Percentiles rank a stretch among this genome's conserved stretches.
phyloP scores from a whole-genome alignment of 805 yeast genomes.

The Ogataea zsoltii region DNA sequence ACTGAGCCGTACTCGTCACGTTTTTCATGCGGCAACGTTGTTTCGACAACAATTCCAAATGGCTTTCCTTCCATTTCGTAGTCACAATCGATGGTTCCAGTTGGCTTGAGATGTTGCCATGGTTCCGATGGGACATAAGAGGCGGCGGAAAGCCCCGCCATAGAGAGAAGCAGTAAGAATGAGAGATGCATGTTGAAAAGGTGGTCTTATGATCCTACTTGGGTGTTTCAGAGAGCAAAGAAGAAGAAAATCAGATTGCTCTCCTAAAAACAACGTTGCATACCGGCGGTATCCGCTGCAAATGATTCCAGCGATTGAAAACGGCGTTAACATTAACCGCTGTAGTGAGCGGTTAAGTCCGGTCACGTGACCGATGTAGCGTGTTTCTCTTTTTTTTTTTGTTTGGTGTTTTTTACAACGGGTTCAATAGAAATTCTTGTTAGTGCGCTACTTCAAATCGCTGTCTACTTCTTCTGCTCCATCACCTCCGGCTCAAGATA shows the following conservation, averaged over 20 bases:
- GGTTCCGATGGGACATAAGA: slow-evolving; percentile 1
- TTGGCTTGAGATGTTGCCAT: slow-evolving; percentile 1
- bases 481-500: background rate
- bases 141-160: background rate
- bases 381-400: too few relatives aligned
- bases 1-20: background rate
- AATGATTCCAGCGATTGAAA: too few relatives aligned
- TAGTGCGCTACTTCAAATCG: too few relatives aligned
- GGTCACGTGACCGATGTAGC: too few relatives aligned
- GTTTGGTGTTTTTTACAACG: too few relatives aligned
- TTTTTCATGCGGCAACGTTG: background rate
- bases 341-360: too few relatives aligned
- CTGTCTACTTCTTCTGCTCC: background rate
- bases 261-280: too few relatives aligned
- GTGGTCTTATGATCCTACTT: background rate
- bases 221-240: too few relatives aligned
- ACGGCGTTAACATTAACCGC: too few relatives aligned
- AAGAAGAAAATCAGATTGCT: too few relatives aligned
- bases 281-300: too few relatives aligned
- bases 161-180: background rate
- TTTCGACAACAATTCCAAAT: slow-evolving; percentile 3
- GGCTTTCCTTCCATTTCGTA: background rate
- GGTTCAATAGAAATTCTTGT: too few relatives aligned
- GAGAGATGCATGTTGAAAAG: background rate
- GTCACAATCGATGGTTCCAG: background rate